Percentiles rank a stretch among this genome's conserved stretches.
phyloP scores from a whole-genome alignment of 176 grass and related monocot genomes.

The Echinochloa phyllopogon region DNA sequence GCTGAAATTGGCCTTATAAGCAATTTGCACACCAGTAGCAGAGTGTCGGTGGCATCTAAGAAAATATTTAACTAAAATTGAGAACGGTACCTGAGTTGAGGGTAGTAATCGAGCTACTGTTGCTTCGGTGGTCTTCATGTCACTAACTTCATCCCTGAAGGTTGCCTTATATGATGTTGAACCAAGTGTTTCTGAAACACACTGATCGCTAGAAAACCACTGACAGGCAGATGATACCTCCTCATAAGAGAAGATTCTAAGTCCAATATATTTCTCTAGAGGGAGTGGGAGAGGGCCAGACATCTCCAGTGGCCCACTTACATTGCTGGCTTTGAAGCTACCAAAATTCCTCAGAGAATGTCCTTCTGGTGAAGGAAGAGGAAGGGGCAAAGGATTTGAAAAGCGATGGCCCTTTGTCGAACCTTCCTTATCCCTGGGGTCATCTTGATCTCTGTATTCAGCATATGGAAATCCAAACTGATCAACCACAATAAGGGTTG shows the following conservation, averaged over 20 bases:
- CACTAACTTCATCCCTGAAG: conserved; percentile 66
- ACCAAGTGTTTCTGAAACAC: conserved; percentile 67
- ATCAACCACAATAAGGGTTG: conserved; percentile 72
- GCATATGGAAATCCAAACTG: conserved; percentile 59
- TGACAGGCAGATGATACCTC: conserved; percentile 77
- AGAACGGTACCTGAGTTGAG: conserved; percentile 67
- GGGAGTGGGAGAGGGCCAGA: conserved; percentile 93
- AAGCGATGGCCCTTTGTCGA: conserved; percentile 60
- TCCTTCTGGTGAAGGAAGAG: conserved; percentile 70
- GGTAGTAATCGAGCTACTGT: conserved; percentile 68
- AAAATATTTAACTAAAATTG: conserved; percentile 1
- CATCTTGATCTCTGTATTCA: conserved; percentile 75
- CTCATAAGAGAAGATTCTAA: conserved; percentile 79
- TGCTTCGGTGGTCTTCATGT: conserved; percentile 71
- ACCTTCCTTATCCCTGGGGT: conserved; percentile 53
- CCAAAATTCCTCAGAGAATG: conserved; percentile 64
- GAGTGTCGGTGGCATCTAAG: not conserved
- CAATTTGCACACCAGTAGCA: not conserved
- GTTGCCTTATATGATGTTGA: conserved; percentile 80
- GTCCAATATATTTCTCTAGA: conserved; percentile 49
- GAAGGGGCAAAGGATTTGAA: conserved; percentile 90
- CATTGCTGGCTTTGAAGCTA: conserved; percentile 77
- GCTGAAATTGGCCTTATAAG: conserved; percentile 9
- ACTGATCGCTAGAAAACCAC: conserved; percentile 72
- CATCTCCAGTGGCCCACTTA: conserved; percentile 59